Conservation (phyloP, 305 asterid genomes). For the Andrographis paniculata region DNA sequence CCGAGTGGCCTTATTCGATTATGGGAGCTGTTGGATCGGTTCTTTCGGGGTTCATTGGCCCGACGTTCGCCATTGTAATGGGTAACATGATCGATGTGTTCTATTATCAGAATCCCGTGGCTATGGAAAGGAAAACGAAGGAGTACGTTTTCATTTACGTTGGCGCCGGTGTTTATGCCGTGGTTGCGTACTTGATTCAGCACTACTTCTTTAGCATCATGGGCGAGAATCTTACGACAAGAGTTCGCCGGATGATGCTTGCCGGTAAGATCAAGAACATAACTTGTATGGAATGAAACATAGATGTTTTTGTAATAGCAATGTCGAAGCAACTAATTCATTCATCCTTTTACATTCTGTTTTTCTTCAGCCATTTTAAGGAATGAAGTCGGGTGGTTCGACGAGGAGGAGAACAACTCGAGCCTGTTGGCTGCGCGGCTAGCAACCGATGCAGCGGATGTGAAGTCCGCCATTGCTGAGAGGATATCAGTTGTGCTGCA, state of each 20-base stretch:
- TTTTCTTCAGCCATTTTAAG: slow-evolving; percentile 59
- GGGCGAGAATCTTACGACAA: slow-evolving; percentile 96
- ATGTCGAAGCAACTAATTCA: too few species aligned
- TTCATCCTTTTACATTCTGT: too few species aligned
- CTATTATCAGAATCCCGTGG: slow-evolving; percentile 64
- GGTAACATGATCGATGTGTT: slow-evolving; percentile 97
- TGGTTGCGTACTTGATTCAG: slow-evolving; percentile 84
- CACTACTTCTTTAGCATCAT: slow-evolving; percentile 98
- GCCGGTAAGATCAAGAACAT: slow-evolving; percentile 45
- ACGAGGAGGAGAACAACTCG: slow-evolving; percentile 95
- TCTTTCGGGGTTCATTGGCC: slow-evolving; percentile 80
- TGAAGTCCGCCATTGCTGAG: slow-evolving; percentile 93
- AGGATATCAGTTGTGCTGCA: slow-evolving; percentile 90
- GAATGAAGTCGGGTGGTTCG: slow-evolving; percentile 98
- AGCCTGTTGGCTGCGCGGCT: slow-evolving; percentile 80
- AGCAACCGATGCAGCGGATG: slow-evolving; percentile 93
- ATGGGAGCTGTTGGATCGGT: slow-evolving; percentile 92
- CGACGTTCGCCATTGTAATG: slow-evolving; percentile 95
- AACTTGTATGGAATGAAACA: neutral
- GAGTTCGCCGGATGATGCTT: slow-evolving; percentile 99
- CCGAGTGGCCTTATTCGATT: slow-evolving; percentile 97
- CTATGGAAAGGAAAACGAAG: slow-evolving; percentile 85
- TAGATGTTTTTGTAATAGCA: too few species aligned
- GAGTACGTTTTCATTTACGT: slow-evolving; percentile 84
- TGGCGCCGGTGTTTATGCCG: slow-evolving; percentile 95